A percentile compares a stretch with the other conserved stretches of the same genome.
Conservation (phyloP, 441 rosid genomes). For the Theobroma grandiflorum region DNA sequence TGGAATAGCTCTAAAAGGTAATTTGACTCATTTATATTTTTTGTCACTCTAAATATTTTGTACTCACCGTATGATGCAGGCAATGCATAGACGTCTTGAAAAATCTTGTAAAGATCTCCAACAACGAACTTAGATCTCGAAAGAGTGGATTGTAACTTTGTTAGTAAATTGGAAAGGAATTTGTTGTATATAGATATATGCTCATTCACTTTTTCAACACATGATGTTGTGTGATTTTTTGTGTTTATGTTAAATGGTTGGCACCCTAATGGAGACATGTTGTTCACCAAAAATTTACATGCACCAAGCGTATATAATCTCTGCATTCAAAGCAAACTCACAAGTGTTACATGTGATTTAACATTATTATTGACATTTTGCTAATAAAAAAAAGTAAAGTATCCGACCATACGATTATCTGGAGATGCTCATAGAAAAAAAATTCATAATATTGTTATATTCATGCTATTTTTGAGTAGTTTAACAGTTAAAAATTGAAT, state of each 20-base stretch:
- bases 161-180: neutral
- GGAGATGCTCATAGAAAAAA: too few species aligned
- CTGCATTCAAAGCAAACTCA: neutral
- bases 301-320: slow-evolving; percentile 28
- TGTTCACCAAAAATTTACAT: slow-evolving; percentile 32
- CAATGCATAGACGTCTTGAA: neutral
- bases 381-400: neutral
- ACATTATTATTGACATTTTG: too few species aligned
- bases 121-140: slow-evolving; percentile 20
- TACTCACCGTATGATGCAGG: slow-evolving; percentile 28
- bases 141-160: slow-evolving; percentile 12
- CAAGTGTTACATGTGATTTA: neutral
- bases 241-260: neutral
- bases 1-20: neutral
- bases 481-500: neutral
- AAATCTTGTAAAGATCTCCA: slow-evolving; percentile 23
- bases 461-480: neutral
- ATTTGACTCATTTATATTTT: neutral
- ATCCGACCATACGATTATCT: too few species aligned
- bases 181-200: neutral
- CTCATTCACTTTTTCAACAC: neutral
- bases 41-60: neutral
- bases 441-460: too few species aligned
- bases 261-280: slow-evolving; percentile 19
- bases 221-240: neutral